phyloP scores from a whole-genome alignment of 2,329 filamentous ascomycete genomes.

The Sporothrix dimorphospora region DNA sequence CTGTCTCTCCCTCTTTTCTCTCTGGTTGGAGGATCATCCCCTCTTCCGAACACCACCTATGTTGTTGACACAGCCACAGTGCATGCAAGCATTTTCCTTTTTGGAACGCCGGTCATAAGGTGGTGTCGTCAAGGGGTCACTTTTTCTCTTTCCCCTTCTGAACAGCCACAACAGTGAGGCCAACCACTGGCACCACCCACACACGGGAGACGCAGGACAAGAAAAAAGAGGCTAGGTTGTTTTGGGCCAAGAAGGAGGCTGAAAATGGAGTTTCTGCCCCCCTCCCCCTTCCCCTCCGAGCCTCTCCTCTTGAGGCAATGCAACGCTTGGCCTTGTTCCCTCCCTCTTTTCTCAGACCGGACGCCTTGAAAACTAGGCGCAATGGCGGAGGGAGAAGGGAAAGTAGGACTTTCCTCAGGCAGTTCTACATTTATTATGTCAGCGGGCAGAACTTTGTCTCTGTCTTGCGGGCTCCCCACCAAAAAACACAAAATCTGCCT shows the following conservation, averaged over 20 bases:
- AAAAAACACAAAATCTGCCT: slow-evolving; percentile 23
- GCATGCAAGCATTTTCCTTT: not conserved
- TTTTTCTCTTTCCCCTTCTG: not conserved
- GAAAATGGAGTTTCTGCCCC: not conserved
- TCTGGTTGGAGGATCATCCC: not conserved
- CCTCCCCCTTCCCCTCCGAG: not conserved
- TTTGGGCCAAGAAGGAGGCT: not conserved
- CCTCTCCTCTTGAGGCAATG: not conserved
- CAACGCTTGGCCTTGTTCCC: not conserved
- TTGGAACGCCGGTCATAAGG: not conserved
- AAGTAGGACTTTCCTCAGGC: not conserved
- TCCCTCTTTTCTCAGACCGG: not conserved
- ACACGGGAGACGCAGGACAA: not conserved
- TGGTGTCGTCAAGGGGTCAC: not conserved
- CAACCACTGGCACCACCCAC: not conserved
- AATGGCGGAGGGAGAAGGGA: not conserved
- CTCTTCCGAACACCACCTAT: not conserved
- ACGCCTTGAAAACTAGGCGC: slow-evolving; percentile 1
- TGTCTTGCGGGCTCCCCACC: not conserved
- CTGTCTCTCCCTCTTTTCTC: not conserved
- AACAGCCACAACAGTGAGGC: slow-evolving; percentile 1
- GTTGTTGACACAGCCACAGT: not conserved
- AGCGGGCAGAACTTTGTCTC: not conserved
- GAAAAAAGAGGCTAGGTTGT: not conserved
- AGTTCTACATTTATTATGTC: slow-evolving; percentile 14